Base-by-base conservation (phyloP, 768 basidiomycete genomes). In the Gelatoporia subvermispora region DNA sequence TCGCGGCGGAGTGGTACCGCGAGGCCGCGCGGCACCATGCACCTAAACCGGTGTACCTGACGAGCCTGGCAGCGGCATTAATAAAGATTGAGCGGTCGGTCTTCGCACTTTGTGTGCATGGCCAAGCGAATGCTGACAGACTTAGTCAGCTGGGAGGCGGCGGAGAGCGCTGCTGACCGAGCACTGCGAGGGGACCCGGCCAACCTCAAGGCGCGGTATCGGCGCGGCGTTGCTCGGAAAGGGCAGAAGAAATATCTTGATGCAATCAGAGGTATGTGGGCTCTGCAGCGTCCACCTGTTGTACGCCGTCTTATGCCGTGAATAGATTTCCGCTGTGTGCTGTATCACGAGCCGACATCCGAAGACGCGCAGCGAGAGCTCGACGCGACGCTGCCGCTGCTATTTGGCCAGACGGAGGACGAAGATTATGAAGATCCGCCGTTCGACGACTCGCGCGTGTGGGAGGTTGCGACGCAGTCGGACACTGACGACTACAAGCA, bases 401-500 rank as follows among this genome's bases (percentile, higher is more conserved):
- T 31, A 13, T 7, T 13, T 5, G 28, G 28, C 7, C 28, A 5
- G 28, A 13, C 13, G 7, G 28, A 31, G 28, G 7, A 13, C 35
- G 23, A 18, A 10, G 42, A 48, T n/a, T 39, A 53, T 11, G 41
- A 40, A 2, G 42, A 13, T 7, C 35, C 54, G 0, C 60, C 63
- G 2, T 45, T 58, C 2, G 58, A 62, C 1, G 70, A 70, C 3
- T 64, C 68, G 2, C 55, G 63, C 28, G 28, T 7, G 8, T 49
- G 65, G 4, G 72, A 73, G 21, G 59, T 70, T 40, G 72, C 68
- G 8, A 70, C 71, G 1, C 65, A 70, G 9, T 78, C 76, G 0
- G 80, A 81, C 59, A 76, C 76, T 9, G 78, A 76, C 44, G 80
- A 82, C 54, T 79, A 69, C 50, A 64, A 67, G 35, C 79, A 80